Evolutionary conservation across 2,329 filamentous ascomycete species (phyloP).

Genomic region (Xylariaceae sp.): DNA sequence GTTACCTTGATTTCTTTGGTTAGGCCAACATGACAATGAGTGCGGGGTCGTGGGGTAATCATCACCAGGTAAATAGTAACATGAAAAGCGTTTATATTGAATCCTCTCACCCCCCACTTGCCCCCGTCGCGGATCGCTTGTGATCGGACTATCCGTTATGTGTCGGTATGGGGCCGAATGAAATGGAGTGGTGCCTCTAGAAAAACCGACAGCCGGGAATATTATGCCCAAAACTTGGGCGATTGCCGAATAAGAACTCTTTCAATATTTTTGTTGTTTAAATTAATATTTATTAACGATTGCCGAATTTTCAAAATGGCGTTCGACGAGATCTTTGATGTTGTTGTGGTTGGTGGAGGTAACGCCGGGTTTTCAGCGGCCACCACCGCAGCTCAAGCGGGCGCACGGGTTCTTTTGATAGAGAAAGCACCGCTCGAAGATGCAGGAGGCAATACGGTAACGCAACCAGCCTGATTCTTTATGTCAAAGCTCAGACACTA

Average conservation of each 20-base stretch:
- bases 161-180: background rate
- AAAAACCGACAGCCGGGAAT: background rate
- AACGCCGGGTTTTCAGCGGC: constrained; percentile 70
- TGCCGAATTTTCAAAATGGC: too few species aligned
- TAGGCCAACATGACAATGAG: too few species aligned
- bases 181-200: background rate
- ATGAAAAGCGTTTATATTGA: too few species aligned
- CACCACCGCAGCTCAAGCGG: constrained; percentile 58
- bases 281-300: too few species aligned
- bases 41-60: too few species aligned
- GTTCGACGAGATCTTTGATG: constrained; percentile 38
- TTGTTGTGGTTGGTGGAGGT: constrained; percentile 66
- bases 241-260: too few species aligned
- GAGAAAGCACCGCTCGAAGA: constrained; percentile 65
- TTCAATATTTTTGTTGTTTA: too few species aligned
- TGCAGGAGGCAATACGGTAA: constrained; percentile 64
- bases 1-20: too few species aligned
- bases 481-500: background rate
- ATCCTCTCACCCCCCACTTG: too few species aligned
- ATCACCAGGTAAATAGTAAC: too few species aligned
- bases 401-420: constrained; percentile 59
- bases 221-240: background rate
- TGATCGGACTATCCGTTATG: background rate
- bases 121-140: background rate
- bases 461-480: too few species aligned